These are phyloP conservation scores for Bipolaris cookei DNA, from an alignment of 2,329 filamentous ascomycete genomes.

Conservation along the genomic window DNA sequence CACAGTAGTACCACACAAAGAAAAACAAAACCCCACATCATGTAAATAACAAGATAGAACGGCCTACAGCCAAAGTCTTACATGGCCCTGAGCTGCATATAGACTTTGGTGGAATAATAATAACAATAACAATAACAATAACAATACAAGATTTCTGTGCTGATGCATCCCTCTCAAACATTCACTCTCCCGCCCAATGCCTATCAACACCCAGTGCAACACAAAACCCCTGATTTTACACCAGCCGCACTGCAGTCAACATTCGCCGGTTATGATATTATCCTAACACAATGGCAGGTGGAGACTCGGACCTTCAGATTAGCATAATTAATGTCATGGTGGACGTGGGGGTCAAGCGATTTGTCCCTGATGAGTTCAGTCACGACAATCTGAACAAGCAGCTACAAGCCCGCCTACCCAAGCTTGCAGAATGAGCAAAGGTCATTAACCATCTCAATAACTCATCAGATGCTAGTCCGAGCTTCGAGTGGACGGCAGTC, in stretches of 20 bases:
- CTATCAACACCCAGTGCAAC: constrained; percentile 15
- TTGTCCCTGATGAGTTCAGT: constrained; percentile 54
- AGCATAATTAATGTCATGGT: constrained; percentile 50
- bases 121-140: too few relatives aligned
- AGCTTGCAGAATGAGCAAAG: constrained; percentile 35
- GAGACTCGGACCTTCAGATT: constrained; percentile 33
- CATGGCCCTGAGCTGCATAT: too few relatives aligned
- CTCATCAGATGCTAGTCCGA: constrained; percentile 4
- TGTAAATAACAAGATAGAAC: too few relatives aligned
- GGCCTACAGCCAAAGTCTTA: too few relatives aligned
- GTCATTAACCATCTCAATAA: constrained; percentile 40
- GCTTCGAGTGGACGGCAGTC: constrained; percentile 46
- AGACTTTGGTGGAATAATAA: too few relatives aligned
- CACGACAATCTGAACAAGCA: constrained; percentile 41
- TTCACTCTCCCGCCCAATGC: constrained; percentile 26
- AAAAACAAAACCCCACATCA: too few relatives aligned
- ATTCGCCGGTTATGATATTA: constrained; percentile 47
- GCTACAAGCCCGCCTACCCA: constrained; percentile 41
- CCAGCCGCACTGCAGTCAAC: constrained; percentile 37
- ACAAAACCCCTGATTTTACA: constrained; percentile 41
- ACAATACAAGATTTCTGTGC: constrained; percentile 30
- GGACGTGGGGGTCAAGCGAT: constrained; percentile 49
- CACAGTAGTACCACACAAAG: too few relatives aligned
- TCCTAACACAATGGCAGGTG: constrained; percentile 45
- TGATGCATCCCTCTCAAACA: constrained; percentile 36